phyloP scores from a whole-genome alignment of 257 asterid species.

The Primulina huaijiensis region DNA sequence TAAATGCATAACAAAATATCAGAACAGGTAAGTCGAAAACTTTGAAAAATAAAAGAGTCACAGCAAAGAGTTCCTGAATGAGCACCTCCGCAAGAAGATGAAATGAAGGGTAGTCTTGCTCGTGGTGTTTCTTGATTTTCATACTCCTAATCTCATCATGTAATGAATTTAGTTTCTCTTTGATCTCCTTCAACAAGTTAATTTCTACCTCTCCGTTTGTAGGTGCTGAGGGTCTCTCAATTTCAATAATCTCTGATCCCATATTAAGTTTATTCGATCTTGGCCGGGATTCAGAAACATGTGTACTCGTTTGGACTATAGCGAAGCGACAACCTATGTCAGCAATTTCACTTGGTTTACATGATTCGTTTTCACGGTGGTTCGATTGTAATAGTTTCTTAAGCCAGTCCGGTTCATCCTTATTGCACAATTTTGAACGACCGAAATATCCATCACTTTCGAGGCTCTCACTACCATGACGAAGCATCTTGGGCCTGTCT shows the following conservation, averaged over 20 bases:
- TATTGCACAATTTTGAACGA: conserved; percentile 30
- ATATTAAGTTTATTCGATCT: conserved; percentile 29
- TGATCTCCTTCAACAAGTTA: conserved; percentile 61
- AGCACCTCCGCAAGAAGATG: conserved; percentile 47
- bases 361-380: conserved; percentile 32
- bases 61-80: conserved; percentile 9
- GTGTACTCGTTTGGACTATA: conserved; percentile 31
- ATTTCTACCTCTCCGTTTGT: conserved; percentile 46
- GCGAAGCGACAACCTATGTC: conserved; percentile 40
- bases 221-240: conserved; percentile 33
- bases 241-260: conserved; percentile 43
- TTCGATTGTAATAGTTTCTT: conserved; percentile 53
- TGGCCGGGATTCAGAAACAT: conserved; percentile 31
- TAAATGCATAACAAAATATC: conserved; percentile 10
- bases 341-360: conserved; percentile 43
- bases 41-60: neutral
- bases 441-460: conserved; percentile 25
- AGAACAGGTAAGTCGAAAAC: neutral
- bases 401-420: conserved; percentile 57
- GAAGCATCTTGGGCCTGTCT: conserved; percentile 26
- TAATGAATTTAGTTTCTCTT: conserved; percentile 44
- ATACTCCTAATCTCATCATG: conserved; percentile 47
- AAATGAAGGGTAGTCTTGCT: conserved; percentile 36
- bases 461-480: conserved; percentile 27
- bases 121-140: conserved; percentile 34